phyloP scores from a whole-genome alignment of 352 stramenopile genomes.

The Pythium dissotocum region DNA sequence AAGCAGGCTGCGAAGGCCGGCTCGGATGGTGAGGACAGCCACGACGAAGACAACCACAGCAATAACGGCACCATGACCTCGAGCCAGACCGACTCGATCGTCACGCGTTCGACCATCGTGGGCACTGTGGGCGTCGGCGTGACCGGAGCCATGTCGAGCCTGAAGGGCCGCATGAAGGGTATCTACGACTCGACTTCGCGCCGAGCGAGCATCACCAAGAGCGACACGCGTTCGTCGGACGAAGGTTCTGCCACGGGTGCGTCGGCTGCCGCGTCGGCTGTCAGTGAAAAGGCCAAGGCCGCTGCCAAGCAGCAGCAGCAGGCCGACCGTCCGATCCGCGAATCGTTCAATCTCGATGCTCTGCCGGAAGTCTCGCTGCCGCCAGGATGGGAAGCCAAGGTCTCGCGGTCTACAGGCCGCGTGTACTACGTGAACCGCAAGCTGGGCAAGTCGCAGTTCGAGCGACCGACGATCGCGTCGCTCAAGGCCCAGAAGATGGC shows the following conservation, averaged over 20 bases:
- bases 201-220: conserved; percentile 55
- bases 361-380: conserved; percentile 80
- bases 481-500: conserved; percentile 84
- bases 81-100: conserved; percentile 39
- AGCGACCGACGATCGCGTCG: conserved; percentile 80
- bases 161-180: conserved; percentile 84
- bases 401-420: conserved; percentile 79
- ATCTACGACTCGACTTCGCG: conserved; percentile 68
- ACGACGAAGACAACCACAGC: conserved; percentile 23
- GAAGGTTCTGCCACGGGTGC: conserved; percentile 31
- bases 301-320: conserved; percentile 38
- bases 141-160: conserved; percentile 71
- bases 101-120: conserved; percentile 75
- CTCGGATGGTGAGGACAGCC: conserved; percentile 48
- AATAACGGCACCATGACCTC: conserved; percentile 44
- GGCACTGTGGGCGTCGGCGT: conserved; percentile 74
- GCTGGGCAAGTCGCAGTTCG: conserved; percentile 86
- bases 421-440: conserved; percentile 91
- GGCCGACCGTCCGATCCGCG: conserved; percentile 56
- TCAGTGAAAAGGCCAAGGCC: conserved; percentile 11
- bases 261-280: conserved; percentile 12
- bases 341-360: conserved; percentile 86
- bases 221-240: conserved; percentile 33
- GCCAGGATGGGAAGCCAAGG: conserved; percentile 85
- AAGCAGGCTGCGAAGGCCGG: conserved; percentile 40